Percentiles rank a stretch among this genome's conserved stretches.
Evolutionary conservation across 805 yeast species (phyloP).

Genomic region (Yarrowia sp.): DNA sequence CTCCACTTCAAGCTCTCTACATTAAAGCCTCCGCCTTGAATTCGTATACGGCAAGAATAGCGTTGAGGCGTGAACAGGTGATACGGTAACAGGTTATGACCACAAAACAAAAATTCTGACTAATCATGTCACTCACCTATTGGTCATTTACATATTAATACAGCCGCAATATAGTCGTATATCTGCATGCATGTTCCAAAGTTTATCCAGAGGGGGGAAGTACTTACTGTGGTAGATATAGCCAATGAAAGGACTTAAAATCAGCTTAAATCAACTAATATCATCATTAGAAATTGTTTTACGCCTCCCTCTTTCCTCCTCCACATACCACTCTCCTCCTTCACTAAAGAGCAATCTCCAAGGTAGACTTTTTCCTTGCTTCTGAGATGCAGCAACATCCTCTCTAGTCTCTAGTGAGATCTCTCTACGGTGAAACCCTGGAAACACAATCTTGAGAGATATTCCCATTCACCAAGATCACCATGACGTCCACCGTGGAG

Average conservation of each 20-base stretch:
- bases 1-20: too few species aligned
- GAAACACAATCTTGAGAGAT: not conserved
- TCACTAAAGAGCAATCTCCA: conserved; percentile 2
- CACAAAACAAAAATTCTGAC: too few species aligned
- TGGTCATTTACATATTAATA: not conserved
- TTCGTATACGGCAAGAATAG: too few species aligned
- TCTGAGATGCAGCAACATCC: conserved; percentile 17
- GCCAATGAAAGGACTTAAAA: too few species aligned
- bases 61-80: too few species aligned
- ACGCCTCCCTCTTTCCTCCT: too few species aligned
- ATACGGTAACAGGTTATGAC: too few species aligned
- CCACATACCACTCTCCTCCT: not conserved
- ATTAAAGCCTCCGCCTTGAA: too few species aligned
- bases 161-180: not conserved
- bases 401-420: conserved; percentile 3
- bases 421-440: not conserved
- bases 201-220: conserved; percentile 2
- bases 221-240: too few species aligned
- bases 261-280: too few species aligned
- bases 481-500: conserved; percentile 15
- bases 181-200: conserved; percentile 16
- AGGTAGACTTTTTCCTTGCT: not conserved
- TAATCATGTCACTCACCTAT: too few species aligned
- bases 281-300: too few species aligned
- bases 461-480: not conserved